Evolutionary conservation across 164 flowering plant species (phyloP).

Genomic region (Tetracentron sinense): DNA sequence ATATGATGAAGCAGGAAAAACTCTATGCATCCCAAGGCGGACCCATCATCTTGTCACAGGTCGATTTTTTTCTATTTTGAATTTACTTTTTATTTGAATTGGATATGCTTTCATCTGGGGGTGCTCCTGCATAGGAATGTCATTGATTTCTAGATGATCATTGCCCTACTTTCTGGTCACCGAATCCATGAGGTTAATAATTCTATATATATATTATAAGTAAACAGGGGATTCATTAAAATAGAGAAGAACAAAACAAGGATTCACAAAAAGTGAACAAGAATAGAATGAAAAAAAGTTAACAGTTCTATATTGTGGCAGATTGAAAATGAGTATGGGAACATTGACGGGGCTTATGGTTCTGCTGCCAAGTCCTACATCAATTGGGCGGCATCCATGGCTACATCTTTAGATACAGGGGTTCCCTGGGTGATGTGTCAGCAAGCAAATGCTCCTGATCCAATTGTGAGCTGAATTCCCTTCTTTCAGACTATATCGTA

Average conservation of each 20-base stretch:
- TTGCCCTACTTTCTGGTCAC: not conserved
- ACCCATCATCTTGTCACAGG: slow-evolving; percentile 98
- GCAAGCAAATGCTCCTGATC: slow-evolving; percentile 91
- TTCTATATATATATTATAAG: too few relatives aligned
- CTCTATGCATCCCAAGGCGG: slow-evolving; percentile 99
- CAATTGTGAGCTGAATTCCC: slow-evolving; percentile 55
- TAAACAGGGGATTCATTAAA: too few relatives aligned
- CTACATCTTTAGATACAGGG: slow-evolving; percentile 78
- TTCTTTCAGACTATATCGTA: not conserved
- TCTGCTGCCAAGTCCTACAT: slow-evolving; percentile 69
- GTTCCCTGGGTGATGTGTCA: slow-evolving; percentile 99
- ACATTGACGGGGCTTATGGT: slow-evolving; percentile 59
- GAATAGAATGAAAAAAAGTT: too few relatives aligned
- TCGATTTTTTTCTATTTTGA: slow-evolving; percentile 16
- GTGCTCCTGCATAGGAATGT: not conserved
- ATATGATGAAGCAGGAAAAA: slow-evolving; percentile 81
- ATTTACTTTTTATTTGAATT: not conserved
- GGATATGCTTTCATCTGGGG: not conserved
- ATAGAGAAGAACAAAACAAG: too few relatives aligned
- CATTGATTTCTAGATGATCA: not conserved
- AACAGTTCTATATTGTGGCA: slow-evolving; percentile 16
- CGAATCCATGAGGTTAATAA: not conserved
- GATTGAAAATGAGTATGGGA: slow-evolving; percentile 98
- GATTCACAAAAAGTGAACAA: too few relatives aligned
- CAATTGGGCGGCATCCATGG: slow-evolving; percentile 91